Evolutionary conservation across 148 eudicot genomes (phyloP).

Genomic region (Rhododendron simsii): DNA sequence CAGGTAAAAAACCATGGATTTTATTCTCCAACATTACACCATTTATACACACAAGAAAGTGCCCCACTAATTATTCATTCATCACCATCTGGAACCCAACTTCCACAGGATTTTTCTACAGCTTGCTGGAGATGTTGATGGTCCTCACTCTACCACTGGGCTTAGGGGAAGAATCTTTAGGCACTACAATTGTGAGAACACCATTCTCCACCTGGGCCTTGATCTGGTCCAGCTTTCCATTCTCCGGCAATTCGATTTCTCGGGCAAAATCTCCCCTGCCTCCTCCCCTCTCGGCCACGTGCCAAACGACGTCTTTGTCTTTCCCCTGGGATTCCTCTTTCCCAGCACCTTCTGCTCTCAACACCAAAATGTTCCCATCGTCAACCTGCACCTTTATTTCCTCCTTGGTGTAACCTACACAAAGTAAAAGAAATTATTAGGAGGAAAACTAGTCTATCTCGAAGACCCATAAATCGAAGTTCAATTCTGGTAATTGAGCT

Average conservation of each 20-base stretch:
- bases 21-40: background rate
- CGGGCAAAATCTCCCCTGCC: conserved; percentile 40
- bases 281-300: conserved; percentile 52
- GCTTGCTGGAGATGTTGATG: conserved; percentile 67
- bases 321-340: conserved; percentile 36
- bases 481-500: background rate
- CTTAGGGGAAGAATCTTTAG: conserved; percentile 57
- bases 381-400: conserved; percentile 80
- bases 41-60: background rate
- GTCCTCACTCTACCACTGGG: conserved; percentile 57
- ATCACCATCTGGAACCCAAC: background rate
- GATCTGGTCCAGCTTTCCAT: conserved; percentile 71
- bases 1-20: background rate
- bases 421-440: too few species aligned
- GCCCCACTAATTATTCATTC: background rate
- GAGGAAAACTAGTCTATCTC: background rate
- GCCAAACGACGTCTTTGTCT: conserved; percentile 57
- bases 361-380: conserved; percentile 58
- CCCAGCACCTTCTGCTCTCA: conserved; percentile 43
- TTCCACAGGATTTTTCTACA: conserved; percentile 18
- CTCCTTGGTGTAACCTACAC: conserved; percentile 59
- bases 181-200: conserved; percentile 60
- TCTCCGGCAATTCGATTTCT: conserved; percentile 67
- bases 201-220: conserved; percentile 79
- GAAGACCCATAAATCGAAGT: background rate